Evolutionary conservation across 2,329 filamentous ascomycete species (phyloP).

Genomic region (Exserohilum rostratum): DNA sequence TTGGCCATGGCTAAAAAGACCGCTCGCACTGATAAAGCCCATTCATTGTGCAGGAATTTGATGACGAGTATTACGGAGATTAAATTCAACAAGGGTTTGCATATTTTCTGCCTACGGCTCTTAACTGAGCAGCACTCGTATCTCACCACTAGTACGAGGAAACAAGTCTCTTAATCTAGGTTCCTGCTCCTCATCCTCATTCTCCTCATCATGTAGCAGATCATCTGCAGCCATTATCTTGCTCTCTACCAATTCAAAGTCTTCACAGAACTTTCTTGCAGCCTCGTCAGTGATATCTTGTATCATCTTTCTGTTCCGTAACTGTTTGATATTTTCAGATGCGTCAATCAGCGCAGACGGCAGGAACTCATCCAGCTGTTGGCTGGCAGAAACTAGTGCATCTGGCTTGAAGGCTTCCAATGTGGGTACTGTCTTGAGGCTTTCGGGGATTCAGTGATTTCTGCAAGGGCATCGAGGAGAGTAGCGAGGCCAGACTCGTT

Average conservation of each 20-base stretch:
- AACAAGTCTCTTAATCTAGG: conserved; percentile 61
- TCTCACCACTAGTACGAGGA: conserved; percentile 68
- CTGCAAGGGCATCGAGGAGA: conserved; percentile 65
- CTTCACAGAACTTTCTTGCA: conserved; percentile 79
- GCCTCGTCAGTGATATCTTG: conserved; percentile 81
- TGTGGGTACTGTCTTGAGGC: conserved; percentile 61
- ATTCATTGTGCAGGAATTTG: background rate
- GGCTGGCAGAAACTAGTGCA: conserved; percentile 70
- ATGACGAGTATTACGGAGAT: background rate
- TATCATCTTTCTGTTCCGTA: conserved; percentile 75
- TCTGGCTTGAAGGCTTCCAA: conserved; percentile 65
- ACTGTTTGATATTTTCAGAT: conserved; percentile 74
- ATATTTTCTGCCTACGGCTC: background rate
- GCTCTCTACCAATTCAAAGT: conserved; percentile 76
- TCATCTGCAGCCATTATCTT: conserved; percentile 66
- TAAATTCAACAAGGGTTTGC: background rate
- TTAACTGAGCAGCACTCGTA: conserved; percentile 67
- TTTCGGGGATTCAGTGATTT: conserved; percentile 52
- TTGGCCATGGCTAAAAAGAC: background rate
- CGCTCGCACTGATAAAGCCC: too few species aligned
- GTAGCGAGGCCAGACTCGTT: conserved; percentile 73
- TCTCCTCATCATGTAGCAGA: conserved; percentile 43
- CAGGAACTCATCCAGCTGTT: conserved; percentile 85
- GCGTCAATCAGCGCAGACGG: conserved; percentile 94
- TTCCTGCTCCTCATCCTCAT: conserved; percentile 47